Base-by-base conservation (phyloP, 1,139 yeast genomes). In the Debaryomyces fabryi region DNA sequence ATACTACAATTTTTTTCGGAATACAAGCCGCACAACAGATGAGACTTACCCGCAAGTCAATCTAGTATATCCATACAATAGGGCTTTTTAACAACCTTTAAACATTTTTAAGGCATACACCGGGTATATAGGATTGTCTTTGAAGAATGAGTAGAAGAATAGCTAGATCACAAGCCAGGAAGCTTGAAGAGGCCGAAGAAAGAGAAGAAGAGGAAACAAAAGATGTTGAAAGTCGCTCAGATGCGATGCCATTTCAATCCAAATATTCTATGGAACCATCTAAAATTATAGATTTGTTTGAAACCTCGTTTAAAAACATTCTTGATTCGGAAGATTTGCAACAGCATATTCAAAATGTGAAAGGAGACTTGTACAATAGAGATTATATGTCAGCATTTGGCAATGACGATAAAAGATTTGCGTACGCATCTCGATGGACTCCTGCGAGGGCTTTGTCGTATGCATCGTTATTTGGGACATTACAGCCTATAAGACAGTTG, bases 351-450 rank as follows among this genome's bases (percentile, higher is more conserved):
- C 96, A 90, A 60, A 57, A 62, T 1, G 96, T 90, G 25, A 90
- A 90, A 59, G 77, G 84, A 2, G 81, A 81, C 47, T 69, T 90
- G 25, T 90, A 72, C 64, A 81, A 88, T 45, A 70, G 96, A 55
- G 83, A 88, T 54, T 90, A 88, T 60, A 53, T 76, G 2, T 69
- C 73, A 23, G 96, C 96, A 0, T 90, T 90, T 63, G 81, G 80
- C 47, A 68, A 71, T 45, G 85, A 80, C 48, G 79, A 75, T 46
- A 85, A 86, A 57, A 71, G 96, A 43, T 78, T 79, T 56, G 96
- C 96, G 0, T 90, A 90, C 59, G 88, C 86, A 13, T 81, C 85
- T 18, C 71, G 97, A 56, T 90, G 97, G 97, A 79, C 95, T 0
- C 93, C 96, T 0, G 82, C 95, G 0, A 71, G 96, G 48, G 84